Evolutionary conservation across 257 asterid species (phyloP).

Genomic region (Solanum raphanifolium): DNA sequence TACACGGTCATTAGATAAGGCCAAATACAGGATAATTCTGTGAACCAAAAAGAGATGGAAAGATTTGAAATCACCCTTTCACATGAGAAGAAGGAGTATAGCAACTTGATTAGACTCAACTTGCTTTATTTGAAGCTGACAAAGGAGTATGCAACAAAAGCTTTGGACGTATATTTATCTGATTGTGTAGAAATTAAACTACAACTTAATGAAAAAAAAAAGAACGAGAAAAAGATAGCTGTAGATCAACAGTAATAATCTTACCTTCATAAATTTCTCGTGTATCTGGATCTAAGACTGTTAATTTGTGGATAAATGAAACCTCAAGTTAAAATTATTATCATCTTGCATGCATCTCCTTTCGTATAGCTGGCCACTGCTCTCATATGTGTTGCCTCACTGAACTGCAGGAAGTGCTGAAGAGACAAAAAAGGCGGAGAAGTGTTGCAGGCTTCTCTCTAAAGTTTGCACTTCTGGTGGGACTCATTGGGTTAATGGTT

Average conservation of each 20-base stretch:
- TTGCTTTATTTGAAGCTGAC: background rate
- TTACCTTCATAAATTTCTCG: background rate
- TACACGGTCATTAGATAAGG: background rate
- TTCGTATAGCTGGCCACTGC: background rate
- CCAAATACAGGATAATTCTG: background rate
- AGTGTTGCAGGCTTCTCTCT: conserved; percentile 26
- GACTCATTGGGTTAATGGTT: conserved; percentile 28
- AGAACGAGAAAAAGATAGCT: background rate
- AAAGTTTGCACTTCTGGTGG: conserved; percentile 31
- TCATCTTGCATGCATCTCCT: background rate
- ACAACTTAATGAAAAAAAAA: background rate
- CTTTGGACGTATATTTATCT: background rate
- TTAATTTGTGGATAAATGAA: background rate
- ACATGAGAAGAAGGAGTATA: background rate
- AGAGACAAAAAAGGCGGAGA: conserved; percentile 21
- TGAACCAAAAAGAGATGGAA: background rate
- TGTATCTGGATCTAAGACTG: background rate
- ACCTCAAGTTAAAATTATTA: background rate
- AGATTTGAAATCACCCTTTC: background rate
- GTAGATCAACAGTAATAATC: background rate
- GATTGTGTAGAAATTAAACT: background rate
- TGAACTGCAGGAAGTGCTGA: conserved; percentile 25
- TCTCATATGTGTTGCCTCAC: background rate
- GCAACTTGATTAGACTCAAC: background rate
- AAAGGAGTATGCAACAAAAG: background rate